phyloP scores from a whole-genome alignment of 2,329 filamentous ascomycete species.

The Botrytis pseudocinerea region DNA sequence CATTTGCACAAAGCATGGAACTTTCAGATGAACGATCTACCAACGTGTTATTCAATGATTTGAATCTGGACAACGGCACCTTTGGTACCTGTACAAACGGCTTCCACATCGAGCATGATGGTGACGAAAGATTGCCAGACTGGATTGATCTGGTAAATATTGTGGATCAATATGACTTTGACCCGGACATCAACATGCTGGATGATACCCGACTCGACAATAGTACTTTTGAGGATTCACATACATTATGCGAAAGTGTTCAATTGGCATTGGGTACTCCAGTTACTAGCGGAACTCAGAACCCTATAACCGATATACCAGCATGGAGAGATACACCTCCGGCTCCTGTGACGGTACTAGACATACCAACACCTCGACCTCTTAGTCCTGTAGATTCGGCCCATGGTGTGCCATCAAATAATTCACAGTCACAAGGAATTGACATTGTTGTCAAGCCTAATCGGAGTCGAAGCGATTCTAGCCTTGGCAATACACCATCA shows the following conservation, averaged over 20 bases:
- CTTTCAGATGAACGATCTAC: conserved; percentile 2
- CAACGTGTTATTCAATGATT: neutral
- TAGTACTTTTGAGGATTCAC: neutral
- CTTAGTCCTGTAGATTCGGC: neutral
- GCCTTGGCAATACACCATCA: neutral
- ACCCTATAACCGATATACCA: conserved; percentile 13
- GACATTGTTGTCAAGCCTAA: conserved; percentile 3
- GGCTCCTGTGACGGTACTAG: neutral
- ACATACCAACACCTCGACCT: neutral
- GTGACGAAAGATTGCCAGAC: neutral
- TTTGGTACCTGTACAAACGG: neutral
- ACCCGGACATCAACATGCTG: conserved; percentile 13
- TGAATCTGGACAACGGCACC: neutral
- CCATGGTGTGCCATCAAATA: neutral
- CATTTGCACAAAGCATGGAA: neutral
- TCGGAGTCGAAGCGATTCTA: neutral
- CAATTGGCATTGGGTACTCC: neutral
- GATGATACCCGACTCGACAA: neutral
- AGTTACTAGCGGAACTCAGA: too few relatives aligned
- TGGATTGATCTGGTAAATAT: conserved; percentile 11
- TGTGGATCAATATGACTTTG: neutral
- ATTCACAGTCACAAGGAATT: neutral
- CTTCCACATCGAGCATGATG: neutral
- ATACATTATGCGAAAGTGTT: neutral
- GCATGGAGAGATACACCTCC: neutral